A percentile compares a stretch with the other conserved stretches of the same genome.
Evolutionary conservation across 2,329 filamentous ascomycete species (phyloP).

Genomic region (Claviceps pazoutovae): DNA sequence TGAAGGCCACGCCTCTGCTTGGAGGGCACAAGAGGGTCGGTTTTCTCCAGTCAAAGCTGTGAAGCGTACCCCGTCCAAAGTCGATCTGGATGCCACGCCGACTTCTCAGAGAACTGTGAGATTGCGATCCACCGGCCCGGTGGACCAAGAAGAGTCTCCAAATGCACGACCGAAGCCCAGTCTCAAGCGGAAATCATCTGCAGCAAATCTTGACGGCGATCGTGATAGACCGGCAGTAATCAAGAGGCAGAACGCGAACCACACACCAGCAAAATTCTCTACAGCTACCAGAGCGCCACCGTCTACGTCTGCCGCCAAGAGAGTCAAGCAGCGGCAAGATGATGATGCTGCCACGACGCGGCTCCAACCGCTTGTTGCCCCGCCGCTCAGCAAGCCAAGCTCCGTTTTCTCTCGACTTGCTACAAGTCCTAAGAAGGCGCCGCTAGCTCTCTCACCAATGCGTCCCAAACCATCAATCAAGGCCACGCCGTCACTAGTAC

Average conservation of each 20-base stretch:
- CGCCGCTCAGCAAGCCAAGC: conserved; percentile 23
- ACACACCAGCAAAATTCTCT: conserved; percentile 8
- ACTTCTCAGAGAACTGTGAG: conserved; percentile 20
- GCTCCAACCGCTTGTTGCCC: conserved; percentile 37
- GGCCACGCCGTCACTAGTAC: conserved; percentile 19
- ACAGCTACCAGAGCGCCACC: conserved; percentile 2
- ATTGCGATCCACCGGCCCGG: conserved; percentile 43
- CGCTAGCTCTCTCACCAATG: conserved; percentile 35
- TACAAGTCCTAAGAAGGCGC: conserved; percentile 59
- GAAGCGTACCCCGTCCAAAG: conserved; percentile 32
- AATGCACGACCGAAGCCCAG: conserved; percentile 20
- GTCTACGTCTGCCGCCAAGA: conserved; percentile 42
- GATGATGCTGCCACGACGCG: conserved; percentile 58
- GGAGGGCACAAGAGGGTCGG: conserved; percentile 43
- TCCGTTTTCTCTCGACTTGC: conserved; percentile 44
- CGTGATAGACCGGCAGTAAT: conserved; percentile 3
- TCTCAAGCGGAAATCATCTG: conserved; percentile 19
- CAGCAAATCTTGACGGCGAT: conserved; percentile 18
- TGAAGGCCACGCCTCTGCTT: conserved; percentile 68
- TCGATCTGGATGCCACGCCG: conserved; percentile 24
- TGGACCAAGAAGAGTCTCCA: conserved; percentile 48
- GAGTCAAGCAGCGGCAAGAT: conserved; percentile 49
- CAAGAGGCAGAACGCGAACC: conserved; percentile 14
- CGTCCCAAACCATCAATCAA: conserved; percentile 24
- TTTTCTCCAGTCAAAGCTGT: conserved; percentile 32